Evolutionary conservation across 169 alveolate genomes (phyloP).

Genomic region (Amoebophrya sp.): DNA sequence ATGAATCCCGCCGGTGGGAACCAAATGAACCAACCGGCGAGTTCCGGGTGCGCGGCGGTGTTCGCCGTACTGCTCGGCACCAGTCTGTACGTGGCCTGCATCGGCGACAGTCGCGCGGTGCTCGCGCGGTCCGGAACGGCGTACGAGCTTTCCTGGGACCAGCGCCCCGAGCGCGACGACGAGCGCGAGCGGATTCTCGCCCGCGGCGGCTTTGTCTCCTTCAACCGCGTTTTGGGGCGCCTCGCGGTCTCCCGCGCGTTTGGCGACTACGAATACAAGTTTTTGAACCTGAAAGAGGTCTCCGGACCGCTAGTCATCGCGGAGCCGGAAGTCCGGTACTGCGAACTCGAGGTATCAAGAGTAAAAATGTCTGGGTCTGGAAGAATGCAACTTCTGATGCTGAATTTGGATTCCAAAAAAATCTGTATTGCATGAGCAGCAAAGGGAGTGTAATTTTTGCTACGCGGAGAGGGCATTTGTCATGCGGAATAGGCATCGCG

Average conservation of each 20-base stretch:
- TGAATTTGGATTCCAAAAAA: no score
- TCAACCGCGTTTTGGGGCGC: slow-evolving; percentile 91
- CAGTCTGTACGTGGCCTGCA: slow-evolving; percentile 78
- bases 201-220: slow-evolving; percentile 92
- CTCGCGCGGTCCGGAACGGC: slow-evolving; percentile 75
- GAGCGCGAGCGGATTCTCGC: slow-evolving; percentile 82
- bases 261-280: slow-evolving; percentile 93
- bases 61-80: slow-evolving; percentile 66
- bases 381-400: no score
- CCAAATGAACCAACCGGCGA: no score
- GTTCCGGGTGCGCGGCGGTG: slow-evolving; percentile 73
- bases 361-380: no score
- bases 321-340: neutral
- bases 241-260: slow-evolving; percentile 91
- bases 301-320: slow-evolving; percentile 5
- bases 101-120: slow-evolving; percentile 96
- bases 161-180: slow-evolving; percentile 71
- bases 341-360: no score
- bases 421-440: no score
- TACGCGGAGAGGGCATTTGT: no score
- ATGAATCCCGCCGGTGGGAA: no score
- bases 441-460: no score
- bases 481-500: no score
- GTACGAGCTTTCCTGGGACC: slow-evolving; percentile 87
- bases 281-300: neutral